Percentiles rank a stretch among this genome's conserved stretches.
Conservation (phyloP, 2,329 filamentous ascomycete species). For the Camptophora hylomeconis region DNA sequence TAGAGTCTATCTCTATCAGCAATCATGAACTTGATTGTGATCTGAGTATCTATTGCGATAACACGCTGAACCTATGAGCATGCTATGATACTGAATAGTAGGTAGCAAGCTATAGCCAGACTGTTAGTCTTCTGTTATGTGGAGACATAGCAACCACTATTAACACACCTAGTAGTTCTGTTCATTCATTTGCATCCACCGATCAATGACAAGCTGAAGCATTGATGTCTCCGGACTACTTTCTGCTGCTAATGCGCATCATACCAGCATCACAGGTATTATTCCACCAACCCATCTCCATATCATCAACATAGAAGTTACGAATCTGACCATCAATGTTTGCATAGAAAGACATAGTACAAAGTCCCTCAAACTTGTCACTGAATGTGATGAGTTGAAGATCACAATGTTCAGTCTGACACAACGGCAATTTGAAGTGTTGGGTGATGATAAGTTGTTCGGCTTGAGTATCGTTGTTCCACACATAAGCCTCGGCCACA, state of each 20-base stretch:
- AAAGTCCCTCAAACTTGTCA: conserved; percentile 27
- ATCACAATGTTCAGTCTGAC: conserved; percentile 23
- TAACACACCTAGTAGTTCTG: too few species aligned
- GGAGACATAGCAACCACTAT: too few species aligned
- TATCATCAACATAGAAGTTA: conserved; percentile 35
- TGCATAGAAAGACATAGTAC: conserved; percentile 36
- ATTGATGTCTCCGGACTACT: too few species aligned
- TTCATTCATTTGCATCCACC: too few species aligned
- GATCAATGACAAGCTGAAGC: too few species aligned
- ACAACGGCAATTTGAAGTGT: conserved; percentile 23
- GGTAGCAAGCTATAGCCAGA: too few species aligned
- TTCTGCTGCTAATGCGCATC: conserved; percentile 6
- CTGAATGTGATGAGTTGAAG: conserved; percentile 32
- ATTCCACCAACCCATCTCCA: conserved; percentile 37
- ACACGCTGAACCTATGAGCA: too few species aligned
- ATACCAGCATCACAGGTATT: conserved; percentile 34
- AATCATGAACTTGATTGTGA: too few species aligned
- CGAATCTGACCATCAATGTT: conserved; percentile 26
- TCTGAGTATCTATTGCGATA: too few species aligned
- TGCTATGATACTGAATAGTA: too few species aligned
- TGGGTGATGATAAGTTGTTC: conserved; percentile 25
- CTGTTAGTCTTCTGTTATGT: too few species aligned
- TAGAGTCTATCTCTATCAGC: too few species aligned
- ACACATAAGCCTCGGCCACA: conserved; percentile 34
- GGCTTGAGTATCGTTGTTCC: conserved; percentile 20